Conservation (phyloP, 371 early-diverging fungal genomes). For the Mucor indicus region DNA sequence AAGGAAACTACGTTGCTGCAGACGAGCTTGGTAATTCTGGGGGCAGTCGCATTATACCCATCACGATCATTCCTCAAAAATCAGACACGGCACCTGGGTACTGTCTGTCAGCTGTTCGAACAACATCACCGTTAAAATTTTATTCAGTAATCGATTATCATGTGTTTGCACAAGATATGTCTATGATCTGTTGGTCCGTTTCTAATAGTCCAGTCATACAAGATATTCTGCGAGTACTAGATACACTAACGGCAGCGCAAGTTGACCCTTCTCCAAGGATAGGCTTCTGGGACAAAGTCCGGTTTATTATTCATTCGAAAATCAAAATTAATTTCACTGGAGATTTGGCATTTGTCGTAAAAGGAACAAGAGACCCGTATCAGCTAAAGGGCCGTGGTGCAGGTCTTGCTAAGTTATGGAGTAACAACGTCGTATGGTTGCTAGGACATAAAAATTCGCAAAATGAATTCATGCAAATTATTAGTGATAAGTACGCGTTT, state of each 20-base stretch:
- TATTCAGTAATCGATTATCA: constrained; percentile 45
- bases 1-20: constrained; percentile 24
- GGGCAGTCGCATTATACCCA: constrained; percentile 18
- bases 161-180: constrained; percentile 21
- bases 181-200: constrained; percentile 48
- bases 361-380: constrained; percentile 35
- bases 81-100: constrained; percentile 4
- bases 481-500: constrained; percentile 29
- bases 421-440: constrained; percentile 20
- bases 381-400: constrained; percentile 16
- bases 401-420: constrained; percentile 35
- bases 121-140: constrained; percentile 57
- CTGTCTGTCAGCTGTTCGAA: constrained; percentile 36
- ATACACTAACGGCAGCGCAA: constrained; percentile 47
- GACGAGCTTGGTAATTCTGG: constrained; percentile 26
- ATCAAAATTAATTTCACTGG: constrained; percentile 46
- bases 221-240: constrained; percentile 57
- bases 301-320: constrained; percentile 56
- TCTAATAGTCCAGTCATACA: constrained; percentile 55
- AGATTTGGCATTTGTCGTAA: constrained; percentile 34
- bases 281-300: constrained; percentile 73
- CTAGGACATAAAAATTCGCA: constrained; percentile 21
- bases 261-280: constrained; percentile 59
- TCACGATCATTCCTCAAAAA: constrained; percentile 4
- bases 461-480: constrained; percentile 34